These are phyloP conservation scores for Exidia glandulosa DNA, from an alignment of 768 basidiomycete species.

Conservation along the genomic window DNA sequence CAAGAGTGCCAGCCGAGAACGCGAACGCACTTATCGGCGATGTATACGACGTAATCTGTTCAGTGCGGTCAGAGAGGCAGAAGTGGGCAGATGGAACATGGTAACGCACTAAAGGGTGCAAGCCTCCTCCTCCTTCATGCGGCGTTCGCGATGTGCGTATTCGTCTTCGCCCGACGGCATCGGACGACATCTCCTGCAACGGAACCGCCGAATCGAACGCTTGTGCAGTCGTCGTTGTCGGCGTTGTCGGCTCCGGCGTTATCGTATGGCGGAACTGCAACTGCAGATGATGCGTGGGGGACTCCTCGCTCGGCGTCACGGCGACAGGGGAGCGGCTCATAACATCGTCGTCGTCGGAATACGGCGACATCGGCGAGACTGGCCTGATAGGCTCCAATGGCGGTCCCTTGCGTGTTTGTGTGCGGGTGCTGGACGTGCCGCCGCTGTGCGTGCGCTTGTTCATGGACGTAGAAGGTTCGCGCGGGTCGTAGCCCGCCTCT, in stretches of 20 bases:
- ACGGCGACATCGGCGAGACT: not conserved
- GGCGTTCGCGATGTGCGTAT: not conserved
- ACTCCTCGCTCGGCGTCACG: not conserved
- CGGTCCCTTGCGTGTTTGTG: not conserved
- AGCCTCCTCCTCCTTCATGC: not conserved
- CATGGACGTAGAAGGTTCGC: not conserved
- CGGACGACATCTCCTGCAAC: not conserved
- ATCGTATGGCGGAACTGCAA: too few species aligned
- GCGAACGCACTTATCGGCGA: not conserved
- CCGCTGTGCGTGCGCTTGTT: not conserved
- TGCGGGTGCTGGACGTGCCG: not conserved
- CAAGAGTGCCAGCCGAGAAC: not conserved
- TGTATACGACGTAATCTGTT: not conserved
- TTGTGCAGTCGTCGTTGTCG: not conserved
- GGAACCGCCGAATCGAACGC: not conserved
- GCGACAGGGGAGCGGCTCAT: not conserved
- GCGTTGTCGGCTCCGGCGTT: not conserved
- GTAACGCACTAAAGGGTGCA: not conserved
- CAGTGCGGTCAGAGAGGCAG: not conserved
- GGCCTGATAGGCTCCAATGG: not conserved
- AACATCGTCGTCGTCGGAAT: not conserved
- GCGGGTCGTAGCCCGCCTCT: slow-evolving; percentile 2
- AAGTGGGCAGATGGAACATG: not conserved
- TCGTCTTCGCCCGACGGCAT: not conserved
- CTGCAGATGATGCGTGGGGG: not conserved